These are phyloP conservation scores for Fusarium caatingaense DNA, from an alignment of 2,329 filamentous ascomycete species.

Conservation along the genomic window DNA sequence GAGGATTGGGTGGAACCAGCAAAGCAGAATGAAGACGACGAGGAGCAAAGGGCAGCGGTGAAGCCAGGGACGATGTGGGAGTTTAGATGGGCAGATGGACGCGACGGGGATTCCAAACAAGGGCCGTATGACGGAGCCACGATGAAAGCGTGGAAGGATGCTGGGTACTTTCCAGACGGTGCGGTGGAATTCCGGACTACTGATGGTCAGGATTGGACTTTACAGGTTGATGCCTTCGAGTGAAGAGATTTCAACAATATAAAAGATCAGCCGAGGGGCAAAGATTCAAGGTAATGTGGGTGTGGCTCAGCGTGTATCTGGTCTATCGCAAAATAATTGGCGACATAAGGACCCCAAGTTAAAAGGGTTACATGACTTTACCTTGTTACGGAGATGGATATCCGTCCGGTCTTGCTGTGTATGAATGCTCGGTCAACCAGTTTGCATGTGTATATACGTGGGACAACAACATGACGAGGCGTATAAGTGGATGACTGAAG, in stretches of 20 bases:
- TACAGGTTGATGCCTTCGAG: slow-evolving; percentile 61
- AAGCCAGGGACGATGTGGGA: slow-evolving; percentile 71
- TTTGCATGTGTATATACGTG: slow-evolving; percentile 26
- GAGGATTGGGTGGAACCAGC: slow-evolving; percentile 79
- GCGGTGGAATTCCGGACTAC: slow-evolving; percentile 77
- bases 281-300: slow-evolving; percentile 21
- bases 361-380: slow-evolving; percentile 29
- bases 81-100: slow-evolving; percentile 90
- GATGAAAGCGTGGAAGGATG: slow-evolving; percentile 92
- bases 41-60: slow-evolving; percentile 28
- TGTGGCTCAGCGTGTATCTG: slow-evolving; percentile 19
- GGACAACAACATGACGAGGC: slow-evolving; percentile 27
- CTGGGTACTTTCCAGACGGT: slow-evolving; percentile 87
- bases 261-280: slow-evolving; percentile 25
- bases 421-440: slow-evolving; percentile 38
- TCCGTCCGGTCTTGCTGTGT: slow-evolving; percentile 16
- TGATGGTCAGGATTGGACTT: slow-evolving; percentile 66
- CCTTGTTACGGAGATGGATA: slow-evolving; percentile 30
- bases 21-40: slow-evolving; percentile 37
- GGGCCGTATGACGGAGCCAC: slow-evolving; percentile 87
- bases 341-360: slow-evolving; percentile 17
- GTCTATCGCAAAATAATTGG: slow-evolving; percentile 27
- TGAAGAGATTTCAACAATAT: slow-evolving; percentile 48
- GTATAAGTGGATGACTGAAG: slow-evolving; percentile 21
- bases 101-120: slow-evolving; percentile 81